These are phyloP conservation scores for Polyporus tsugae DNA, from an alignment of 1,284 basidiomycete genomes.

Conservation along the genomic window DNA sequence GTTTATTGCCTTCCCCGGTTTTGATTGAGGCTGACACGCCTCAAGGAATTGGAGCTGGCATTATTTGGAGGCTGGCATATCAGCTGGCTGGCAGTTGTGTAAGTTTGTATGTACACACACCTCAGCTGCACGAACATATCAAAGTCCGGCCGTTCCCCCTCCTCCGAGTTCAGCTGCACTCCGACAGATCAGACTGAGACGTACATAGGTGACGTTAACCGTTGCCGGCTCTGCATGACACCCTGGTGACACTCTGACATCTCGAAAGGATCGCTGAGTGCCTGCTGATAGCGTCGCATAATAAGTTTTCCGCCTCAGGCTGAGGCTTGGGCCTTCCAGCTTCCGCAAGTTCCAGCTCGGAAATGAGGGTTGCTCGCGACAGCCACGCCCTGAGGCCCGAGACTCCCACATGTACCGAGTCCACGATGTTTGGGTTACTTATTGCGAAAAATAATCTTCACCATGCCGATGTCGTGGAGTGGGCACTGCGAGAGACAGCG, in stretches of 20 bases:
- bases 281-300: neutral
- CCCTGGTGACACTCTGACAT: neutral
- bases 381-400: neutral
- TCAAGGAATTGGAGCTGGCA: neutral
- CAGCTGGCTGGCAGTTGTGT: no score
- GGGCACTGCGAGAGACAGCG: conserved; percentile 57
- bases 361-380: neutral
- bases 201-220: no score
- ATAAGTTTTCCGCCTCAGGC: neutral
- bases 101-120: neutral
- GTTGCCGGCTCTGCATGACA: neutral
- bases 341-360: no score
- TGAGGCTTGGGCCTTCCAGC: neutral
- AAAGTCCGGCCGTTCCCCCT: neutral
- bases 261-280: neutral
- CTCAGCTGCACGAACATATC: neutral
- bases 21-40: neutral
- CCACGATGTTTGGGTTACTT: conserved; percentile 52
- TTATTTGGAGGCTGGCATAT: no score
- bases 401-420: no score
- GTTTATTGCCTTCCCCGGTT: neutral
- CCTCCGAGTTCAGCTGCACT: neutral
- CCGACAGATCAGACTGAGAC: neutral
- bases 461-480: conserved; percentile 65
- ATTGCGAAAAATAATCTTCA: conserved; percentile 55